These are phyloP conservation scores for Knoxdaviesia proteae DNA, from an alignment of 2,329 filamentous ascomycete genomes.

Conservation along the genomic window DNA sequence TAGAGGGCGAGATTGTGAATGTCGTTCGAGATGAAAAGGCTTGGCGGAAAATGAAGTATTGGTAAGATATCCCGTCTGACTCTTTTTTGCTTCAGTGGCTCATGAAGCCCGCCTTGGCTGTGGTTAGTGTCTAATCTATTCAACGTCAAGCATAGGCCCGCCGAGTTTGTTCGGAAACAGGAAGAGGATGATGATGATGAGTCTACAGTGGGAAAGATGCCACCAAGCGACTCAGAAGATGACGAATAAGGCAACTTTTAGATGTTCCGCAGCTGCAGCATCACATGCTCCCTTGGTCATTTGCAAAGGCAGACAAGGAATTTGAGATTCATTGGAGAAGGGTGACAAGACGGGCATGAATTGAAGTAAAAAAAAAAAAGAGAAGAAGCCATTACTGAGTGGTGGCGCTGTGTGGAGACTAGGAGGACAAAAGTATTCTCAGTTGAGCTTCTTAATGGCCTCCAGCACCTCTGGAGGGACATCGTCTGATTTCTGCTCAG, in stretches of 20 bases:
- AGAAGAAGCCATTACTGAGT: neutral
- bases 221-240: conserved; percentile 60
- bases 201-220: conserved; percentile 67
- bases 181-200: conserved; percentile 45
- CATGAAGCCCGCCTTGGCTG: neutral
- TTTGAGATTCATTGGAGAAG: neutral
- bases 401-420: too few species aligned
- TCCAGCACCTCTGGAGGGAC: too few species aligned
- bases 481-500: neutral
- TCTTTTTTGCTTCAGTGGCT: neutral
- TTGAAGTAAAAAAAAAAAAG: conserved; percentile 1
- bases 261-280: neutral
- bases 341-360: neutral
- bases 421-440: too few species aligned
- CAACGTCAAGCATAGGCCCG: conserved; percentile 34
- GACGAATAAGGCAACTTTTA: conserved; percentile 15
- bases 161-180: conserved; percentile 41
- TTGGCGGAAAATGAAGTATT: conserved; percentile 79
- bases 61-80: conserved; percentile 29
- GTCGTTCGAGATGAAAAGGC: conserved; percentile 77
- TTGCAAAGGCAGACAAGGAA: conserved; percentile 11
- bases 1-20: conserved; percentile 78
- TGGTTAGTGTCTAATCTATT: too few species aligned
- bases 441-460: too few species aligned
- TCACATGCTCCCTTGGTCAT: conserved; percentile 7